phyloP scores from a whole-genome alignment of 306 rosid genomes.

The Phaseolus lunatus region DNA sequence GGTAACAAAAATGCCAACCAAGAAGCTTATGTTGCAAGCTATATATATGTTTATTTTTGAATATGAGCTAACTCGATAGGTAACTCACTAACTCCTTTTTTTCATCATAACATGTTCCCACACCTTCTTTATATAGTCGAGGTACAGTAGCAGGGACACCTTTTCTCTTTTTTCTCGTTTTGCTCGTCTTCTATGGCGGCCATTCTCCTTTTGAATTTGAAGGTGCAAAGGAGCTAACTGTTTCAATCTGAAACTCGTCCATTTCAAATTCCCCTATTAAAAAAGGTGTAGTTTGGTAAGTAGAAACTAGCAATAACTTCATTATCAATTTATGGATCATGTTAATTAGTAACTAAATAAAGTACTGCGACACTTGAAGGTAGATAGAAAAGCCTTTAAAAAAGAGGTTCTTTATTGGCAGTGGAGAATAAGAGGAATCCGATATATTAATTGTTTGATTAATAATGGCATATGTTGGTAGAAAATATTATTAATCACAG shows the following conservation, averaged over 20 bases:
- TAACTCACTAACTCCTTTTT: not conserved
- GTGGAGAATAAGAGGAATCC: constrained; percentile 22
- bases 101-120: constrained; percentile 46
- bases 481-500: constrained; percentile 29
- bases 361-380: constrained; percentile 4
- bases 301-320: not conserved
- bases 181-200: constrained; percentile 46
- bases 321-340: constrained; percentile 6
- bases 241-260: constrained; percentile 7
- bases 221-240: constrained; percentile 51
- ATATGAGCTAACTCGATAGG: constrained; percentile 24
- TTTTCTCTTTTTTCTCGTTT: constrained; percentile 45
- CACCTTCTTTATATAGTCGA: constrained; percentile 29
- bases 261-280: constrained; percentile 40
- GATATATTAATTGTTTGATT: not conserved
- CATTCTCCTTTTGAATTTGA: constrained; percentile 49
- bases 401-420: constrained; percentile 8
- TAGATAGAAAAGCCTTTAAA: not conserved
- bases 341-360: constrained; percentile 32
- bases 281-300: constrained; percentile 17
- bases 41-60: constrained; percentile 50
- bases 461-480: constrained; percentile 37
- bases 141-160: constrained; percentile 36
- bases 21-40: not conserved
- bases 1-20: constrained; percentile 3